Conservation (phyloP, 106 monocot genomes). For the Dioscorea zingiberensis region DNA sequence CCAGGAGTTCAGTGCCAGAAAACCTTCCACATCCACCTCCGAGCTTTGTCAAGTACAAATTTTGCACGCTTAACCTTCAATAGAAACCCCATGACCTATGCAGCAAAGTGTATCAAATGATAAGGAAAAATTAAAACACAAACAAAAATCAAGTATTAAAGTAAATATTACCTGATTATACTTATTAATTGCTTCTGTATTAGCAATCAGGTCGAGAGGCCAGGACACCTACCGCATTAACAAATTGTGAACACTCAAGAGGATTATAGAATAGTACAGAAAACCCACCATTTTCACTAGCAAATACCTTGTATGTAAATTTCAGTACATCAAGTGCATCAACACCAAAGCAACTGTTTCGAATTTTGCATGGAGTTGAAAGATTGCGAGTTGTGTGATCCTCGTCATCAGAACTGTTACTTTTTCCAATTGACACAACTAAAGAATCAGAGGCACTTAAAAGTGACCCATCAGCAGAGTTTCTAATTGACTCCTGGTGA, state of each 20-base stretch:
- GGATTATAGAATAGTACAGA: neutral
- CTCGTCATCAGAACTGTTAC: constrained; percentile 25
- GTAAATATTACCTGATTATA: constrained; percentile 72
- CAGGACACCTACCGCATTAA: constrained; percentile 69
- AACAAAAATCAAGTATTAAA: neutral
- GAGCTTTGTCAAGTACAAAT: constrained; percentile 82
- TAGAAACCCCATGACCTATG: constrained; percentile 86
- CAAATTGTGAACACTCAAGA: neutral
- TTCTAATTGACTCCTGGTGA: constrained; percentile 75
- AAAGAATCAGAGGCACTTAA: constrained; percentile 74
- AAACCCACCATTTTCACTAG: neutral
- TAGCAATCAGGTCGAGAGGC: constrained; percentile 93
- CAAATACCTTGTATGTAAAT: constrained; percentile 78
- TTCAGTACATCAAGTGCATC: constrained; percentile 75
- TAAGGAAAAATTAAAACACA: neutral
- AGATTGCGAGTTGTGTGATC: constrained; percentile 16
- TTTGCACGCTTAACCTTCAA: constrained; percentile 92
- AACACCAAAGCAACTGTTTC: constrained; percentile 51
- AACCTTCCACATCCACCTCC: constrained; percentile 99
- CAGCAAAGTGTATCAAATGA: constrained; percentile 12
- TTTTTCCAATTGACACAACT: constrained; percentile 51
- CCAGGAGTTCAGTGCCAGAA: neutral
- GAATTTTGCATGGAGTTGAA: constrained; percentile 33
- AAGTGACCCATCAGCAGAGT: constrained; percentile 75
- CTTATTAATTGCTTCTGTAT: constrained; percentile 75